A percentile compares a stretch with the other conserved stretches of the same genome.
Conservation (phyloP, 106 monocot species). For the Platanthera zijinensis region DNA sequence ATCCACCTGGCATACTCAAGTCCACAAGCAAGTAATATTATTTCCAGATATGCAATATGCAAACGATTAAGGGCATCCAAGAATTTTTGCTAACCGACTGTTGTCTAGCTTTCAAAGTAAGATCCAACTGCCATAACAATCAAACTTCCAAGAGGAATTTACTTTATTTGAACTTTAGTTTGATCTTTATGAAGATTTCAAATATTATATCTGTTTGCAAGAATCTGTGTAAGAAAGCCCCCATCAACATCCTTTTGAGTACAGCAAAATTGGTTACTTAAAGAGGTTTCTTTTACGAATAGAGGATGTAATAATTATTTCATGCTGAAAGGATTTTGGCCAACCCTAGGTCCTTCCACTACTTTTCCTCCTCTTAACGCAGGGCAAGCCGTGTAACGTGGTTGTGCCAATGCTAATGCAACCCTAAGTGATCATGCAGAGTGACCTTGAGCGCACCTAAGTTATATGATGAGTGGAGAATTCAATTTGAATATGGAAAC, state of each 20-base stretch:
- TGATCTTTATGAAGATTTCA: neutral
- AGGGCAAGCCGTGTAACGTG: no score
- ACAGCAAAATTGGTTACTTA: neutral
- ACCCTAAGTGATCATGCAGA: no score
- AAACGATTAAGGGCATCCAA: neutral
- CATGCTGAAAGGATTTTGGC: neutral
- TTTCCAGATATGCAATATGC: neutral
- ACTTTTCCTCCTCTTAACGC: neutral
- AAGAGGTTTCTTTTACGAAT: neutral
- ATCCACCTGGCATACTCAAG: neutral
- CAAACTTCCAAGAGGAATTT: neutral
- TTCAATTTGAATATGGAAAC: no score
- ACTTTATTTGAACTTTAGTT: neutral
- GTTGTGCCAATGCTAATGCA: no score
- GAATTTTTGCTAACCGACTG: neutral
- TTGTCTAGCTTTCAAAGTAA: neutral
- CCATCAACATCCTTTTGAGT: neutral
- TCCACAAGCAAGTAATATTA: neutral
- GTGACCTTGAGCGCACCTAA: no score
- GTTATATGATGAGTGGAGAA: no score
- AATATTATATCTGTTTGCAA: neutral
- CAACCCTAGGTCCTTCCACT: neutral
- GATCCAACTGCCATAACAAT: neutral
- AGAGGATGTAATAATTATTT: neutral
- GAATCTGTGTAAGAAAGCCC: neutral